phyloP scores from a whole-genome alignment of 1,284 basidiomycete genomes.

The Apiotrichum laibachii region DNA sequence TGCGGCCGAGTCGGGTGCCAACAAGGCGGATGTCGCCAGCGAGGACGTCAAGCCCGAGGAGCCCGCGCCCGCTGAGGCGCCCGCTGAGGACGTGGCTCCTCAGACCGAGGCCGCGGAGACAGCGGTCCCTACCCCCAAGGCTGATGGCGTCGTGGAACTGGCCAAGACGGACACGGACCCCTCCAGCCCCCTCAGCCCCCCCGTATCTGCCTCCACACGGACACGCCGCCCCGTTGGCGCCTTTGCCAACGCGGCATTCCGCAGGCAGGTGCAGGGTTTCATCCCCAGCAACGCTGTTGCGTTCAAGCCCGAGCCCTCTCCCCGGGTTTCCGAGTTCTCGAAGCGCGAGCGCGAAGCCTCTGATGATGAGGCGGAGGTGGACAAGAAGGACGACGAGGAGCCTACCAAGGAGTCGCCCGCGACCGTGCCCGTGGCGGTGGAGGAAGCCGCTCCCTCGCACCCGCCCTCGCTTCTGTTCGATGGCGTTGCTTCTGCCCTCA shows the following conservation, averaged over 20 bases:
- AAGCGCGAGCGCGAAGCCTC: background rate
- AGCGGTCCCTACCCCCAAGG: no score
- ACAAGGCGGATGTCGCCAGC: background rate
- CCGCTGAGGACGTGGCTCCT: no score
- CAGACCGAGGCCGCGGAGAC: no score
- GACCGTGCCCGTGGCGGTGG: background rate
- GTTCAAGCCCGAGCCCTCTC: constrained; percentile 1
- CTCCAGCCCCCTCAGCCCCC: background rate
- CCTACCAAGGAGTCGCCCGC: background rate
- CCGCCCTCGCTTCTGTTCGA: background rate
- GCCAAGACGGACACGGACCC: background rate
- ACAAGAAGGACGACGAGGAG: no score
- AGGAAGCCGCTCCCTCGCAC: background rate
- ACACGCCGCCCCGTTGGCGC: constrained; percentile 1
- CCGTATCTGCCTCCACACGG: background rate
- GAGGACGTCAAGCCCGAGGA: background rate
- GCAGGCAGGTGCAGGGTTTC: constrained; percentile 12
- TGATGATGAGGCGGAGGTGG: background rate
- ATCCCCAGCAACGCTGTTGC: constrained; percentile 5
- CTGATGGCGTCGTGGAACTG: background rate
- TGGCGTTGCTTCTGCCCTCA: background rate
- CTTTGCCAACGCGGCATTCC: constrained; percentile 8
- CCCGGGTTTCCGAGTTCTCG: background rate
- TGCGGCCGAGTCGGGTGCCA: background rate
- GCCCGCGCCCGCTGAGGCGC: background rate